Percentiles rank a stretch among this genome's conserved stretches.
These are phyloP conservation scores for Crithidia acanthocephali DNA, from an alignment of 208 protist genomes.

Conservation along the genomic window DNA sequence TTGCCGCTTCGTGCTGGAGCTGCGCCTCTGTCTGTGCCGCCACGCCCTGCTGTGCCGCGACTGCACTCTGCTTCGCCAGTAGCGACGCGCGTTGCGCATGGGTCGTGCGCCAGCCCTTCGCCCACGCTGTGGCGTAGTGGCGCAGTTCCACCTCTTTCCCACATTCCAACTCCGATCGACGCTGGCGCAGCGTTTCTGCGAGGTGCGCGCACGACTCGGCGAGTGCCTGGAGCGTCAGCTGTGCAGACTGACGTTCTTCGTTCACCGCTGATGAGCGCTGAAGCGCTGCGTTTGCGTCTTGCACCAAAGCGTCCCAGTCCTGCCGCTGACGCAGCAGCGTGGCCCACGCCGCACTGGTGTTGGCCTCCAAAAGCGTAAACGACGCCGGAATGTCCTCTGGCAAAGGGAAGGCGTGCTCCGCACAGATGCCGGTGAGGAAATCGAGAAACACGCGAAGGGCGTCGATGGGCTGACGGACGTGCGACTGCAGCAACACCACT, in stretches of 20 bases:
- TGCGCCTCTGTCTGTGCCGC: neutral
- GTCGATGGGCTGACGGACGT: conserved; percentile 4
- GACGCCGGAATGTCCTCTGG: neutral
- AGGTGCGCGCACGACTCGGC: neutral
- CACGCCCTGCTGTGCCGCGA: neutral
- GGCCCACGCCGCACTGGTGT: neutral
- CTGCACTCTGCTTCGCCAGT: neutral
- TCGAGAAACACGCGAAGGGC: conserved; percentile 3
- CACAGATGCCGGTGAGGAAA: conserved; percentile 13
- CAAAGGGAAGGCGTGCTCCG: neutral
- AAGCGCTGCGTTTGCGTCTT: neutral
- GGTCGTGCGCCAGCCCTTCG: conserved; percentile 17
- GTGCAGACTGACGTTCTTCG: neutral
- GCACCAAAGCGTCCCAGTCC: conserved; percentile 3
- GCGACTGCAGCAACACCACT: neutral
- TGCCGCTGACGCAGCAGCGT: conserved; percentile 1
- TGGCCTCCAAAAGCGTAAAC: neutral
- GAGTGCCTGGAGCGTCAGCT: neutral
- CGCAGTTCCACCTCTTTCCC: conserved; percentile 18
- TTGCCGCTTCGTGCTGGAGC: conserved; percentile 3
- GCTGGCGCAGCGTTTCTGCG: neutral
- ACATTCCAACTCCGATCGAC: neutral
- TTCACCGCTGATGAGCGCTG: neutral
- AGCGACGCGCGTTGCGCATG: conserved; percentile 16
- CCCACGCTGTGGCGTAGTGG: conserved; percentile 34